These are phyloP conservation scores for Wickerhamiella sorbophila DNA, from an alignment of 805 yeast species.

Conservation along the genomic window DNA sequence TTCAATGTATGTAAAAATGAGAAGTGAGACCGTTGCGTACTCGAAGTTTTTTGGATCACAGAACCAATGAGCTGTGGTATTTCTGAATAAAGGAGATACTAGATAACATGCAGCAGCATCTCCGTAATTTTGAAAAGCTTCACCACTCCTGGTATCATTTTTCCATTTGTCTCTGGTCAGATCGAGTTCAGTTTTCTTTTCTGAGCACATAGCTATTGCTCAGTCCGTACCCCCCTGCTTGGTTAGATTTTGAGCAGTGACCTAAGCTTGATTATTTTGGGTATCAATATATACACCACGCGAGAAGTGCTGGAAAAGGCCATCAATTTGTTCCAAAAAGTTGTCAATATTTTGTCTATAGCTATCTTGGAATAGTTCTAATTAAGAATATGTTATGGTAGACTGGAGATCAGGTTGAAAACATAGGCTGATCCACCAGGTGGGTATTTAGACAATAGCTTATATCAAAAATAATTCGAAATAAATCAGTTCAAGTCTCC, in stretches of 20 bases:
- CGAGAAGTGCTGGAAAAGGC: too few species aligned
- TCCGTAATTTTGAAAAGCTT: constrained; percentile 9
- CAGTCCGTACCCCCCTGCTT: neutral
- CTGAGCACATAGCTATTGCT: neutral
- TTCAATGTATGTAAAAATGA: constrained; percentile 11
- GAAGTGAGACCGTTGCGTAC: constrained; percentile 10
- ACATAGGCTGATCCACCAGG: too few species aligned
- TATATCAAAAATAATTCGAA: too few species aligned
- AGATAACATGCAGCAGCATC: constrained; percentile 10
- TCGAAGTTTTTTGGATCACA: constrained; percentile 5
- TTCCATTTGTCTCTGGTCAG: constrained; percentile 6
- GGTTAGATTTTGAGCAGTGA: neutral
- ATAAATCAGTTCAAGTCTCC: too few species aligned
- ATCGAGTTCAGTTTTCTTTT: neutral
- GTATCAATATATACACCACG: too few species aligned
- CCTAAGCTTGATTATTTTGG: neutral
- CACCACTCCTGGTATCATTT: neutral
- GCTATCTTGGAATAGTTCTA: too few species aligned
- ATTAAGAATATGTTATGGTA: too few species aligned
- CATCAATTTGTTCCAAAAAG: neutral
- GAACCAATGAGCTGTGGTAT: constrained; percentile 12
- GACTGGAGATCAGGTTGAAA: too few species aligned
- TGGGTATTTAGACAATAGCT: too few species aligned
- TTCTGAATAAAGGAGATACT: neutral
- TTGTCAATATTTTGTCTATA: neutral